phyloP scores from a whole-genome alignment of 2,329 filamentous ascomycete genomes.

The Falciphora oryzae region DNA sequence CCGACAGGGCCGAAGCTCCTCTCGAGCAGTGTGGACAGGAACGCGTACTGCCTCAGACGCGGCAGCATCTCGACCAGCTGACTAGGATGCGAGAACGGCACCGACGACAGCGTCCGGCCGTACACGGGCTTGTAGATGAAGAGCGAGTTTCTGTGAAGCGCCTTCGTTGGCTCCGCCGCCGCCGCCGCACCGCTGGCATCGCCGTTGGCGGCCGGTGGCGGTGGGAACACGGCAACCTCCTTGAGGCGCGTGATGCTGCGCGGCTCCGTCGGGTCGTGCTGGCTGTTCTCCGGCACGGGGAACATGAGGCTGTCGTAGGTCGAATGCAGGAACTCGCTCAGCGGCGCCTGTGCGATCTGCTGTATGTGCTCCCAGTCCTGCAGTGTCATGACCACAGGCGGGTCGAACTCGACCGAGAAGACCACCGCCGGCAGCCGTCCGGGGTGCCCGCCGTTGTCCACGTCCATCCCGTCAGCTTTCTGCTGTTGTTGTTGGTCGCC shows the following conservation, averaged over 20 bases:
- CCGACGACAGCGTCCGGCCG: conserved; percentile 57
- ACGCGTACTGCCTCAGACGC: conserved; percentile 67
- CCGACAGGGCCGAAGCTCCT: conserved; percentile 47
- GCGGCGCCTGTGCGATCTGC: conserved; percentile 39
- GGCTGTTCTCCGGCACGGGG: conserved; percentile 41
- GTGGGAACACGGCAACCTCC: conserved; percentile 32
- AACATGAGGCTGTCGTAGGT: conserved; percentile 56
- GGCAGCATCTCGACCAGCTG: conserved; percentile 73
- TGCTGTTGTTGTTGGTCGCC: conserved; percentile 42
- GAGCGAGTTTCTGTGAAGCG: conserved; percentile 52
- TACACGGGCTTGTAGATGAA: conserved; percentile 70
- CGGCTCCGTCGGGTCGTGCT: conserved; percentile 51
- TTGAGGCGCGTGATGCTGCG: conserved; percentile 48
- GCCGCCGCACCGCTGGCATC: too few relatives aligned
- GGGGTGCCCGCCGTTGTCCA: conserved; percentile 13
- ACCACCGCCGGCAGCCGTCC: conserved; percentile 62
- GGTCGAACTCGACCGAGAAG: conserved; percentile 70
- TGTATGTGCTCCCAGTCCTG: conserved; percentile 58
- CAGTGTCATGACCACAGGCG: conserved; percentile 65
- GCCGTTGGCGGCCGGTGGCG: conserved; percentile 21
- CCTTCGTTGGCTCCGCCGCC: conserved; percentile 20
- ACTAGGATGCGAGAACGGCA: conserved; percentile 73
- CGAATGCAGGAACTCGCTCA: conserved; percentile 31
- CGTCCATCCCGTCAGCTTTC: conserved; percentile 13
- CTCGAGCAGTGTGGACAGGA: conserved; percentile 58